These are phyloP conservation scores for Terfezia claveryi DNA, from an alignment of 495 filamentous ascomycete species.

Conservation along the genomic window DNA sequence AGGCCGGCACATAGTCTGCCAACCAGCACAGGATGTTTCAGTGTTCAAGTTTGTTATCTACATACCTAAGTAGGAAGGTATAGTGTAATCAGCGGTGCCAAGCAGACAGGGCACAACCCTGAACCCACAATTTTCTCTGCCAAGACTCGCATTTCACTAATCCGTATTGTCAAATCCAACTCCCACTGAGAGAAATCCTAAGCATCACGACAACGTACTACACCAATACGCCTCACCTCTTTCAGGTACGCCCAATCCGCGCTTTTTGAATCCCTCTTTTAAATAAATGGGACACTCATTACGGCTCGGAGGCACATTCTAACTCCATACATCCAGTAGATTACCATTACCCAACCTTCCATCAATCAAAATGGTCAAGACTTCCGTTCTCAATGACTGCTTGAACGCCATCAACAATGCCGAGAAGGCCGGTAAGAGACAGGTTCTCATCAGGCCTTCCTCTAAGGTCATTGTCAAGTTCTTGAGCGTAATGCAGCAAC, in stretches of 20 bases:
- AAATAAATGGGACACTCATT: conserved; percentile 22
- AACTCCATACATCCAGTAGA: conserved; percentile 37
- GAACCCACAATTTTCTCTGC: not conserved
- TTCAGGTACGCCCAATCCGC: not conserved
- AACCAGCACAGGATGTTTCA: no score
- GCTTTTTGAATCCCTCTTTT: conserved; percentile 22
- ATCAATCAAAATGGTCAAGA: conserved; percentile 77
- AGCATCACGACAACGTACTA: not conserved
- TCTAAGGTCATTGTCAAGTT: conserved; percentile 99
- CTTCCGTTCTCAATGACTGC: conserved; percentile 95
- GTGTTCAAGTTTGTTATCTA: no score
- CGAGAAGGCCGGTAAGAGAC: conserved; percentile 96
- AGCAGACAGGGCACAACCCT: not conserved
- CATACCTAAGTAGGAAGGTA: no score
- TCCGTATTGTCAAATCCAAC: not conserved
- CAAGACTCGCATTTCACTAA: not conserved
- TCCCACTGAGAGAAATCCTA: not conserved
- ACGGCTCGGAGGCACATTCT: conserved; percentile 10
- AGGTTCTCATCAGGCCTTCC: conserved; percentile 85
- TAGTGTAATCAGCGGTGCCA: no score
- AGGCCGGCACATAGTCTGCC: no score
- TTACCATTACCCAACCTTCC: conserved; percentile 29
- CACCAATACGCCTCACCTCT: not conserved
- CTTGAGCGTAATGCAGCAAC: conserved; percentile 92
- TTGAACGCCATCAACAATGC: conserved; percentile 99